Base-by-base conservation (phyloP, 2,329 filamentous ascomycete species). In the Annulohypoxylon truncatum region DNA sequence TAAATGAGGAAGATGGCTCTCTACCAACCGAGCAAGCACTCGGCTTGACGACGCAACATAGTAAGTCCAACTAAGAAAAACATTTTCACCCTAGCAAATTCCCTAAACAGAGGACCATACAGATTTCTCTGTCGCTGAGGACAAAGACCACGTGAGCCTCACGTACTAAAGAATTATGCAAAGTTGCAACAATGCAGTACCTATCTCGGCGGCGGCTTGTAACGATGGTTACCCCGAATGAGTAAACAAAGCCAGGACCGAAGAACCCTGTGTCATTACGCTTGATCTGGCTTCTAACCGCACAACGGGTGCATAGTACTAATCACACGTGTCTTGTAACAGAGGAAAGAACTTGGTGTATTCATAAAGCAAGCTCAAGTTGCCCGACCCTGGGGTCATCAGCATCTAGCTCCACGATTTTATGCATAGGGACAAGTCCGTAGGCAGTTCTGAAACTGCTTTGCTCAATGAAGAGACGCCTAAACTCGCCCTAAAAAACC, bases 321-420 rank as follows among this genome's bases (percentile, higher is more conserved):
- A 56, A 29, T 33, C 35, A 56, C 24, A 35, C 35, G 35, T 40
- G 8, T 26, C 13, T 13, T 13, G 18, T 8, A 50, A 35, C 47
- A 53, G 50, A 50, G 35, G 26, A 62, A 44, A 33, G 48, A 62
- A 60, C 48, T 64, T 46, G 22, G 31, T 52, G 46, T 48, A 58
- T 56, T 57, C 46, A 47, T 48, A 57, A 58, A 64, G 28, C 9
- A 58, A 29, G 56, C 52, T 57, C 22, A 48, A 48, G 54, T 66
- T 54, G 33, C 44, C 51, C 31, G 63, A 60, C 59, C 62, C 54
- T 61, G 51, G 46, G 55, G 55, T 60, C 46, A 44, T 63, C 15
- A 46, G 51, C 31, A 54, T 67, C 64, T 64, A 64, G 55, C 52
- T 64, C 51, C 61, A 60, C 31, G 55, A 64, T 42, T 38, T 60